Evolutionary conservation across 345 rosid species (phyloP), one percentile per base, ranked within the genome.

Genomic region (Salix viminalis): DNA sequence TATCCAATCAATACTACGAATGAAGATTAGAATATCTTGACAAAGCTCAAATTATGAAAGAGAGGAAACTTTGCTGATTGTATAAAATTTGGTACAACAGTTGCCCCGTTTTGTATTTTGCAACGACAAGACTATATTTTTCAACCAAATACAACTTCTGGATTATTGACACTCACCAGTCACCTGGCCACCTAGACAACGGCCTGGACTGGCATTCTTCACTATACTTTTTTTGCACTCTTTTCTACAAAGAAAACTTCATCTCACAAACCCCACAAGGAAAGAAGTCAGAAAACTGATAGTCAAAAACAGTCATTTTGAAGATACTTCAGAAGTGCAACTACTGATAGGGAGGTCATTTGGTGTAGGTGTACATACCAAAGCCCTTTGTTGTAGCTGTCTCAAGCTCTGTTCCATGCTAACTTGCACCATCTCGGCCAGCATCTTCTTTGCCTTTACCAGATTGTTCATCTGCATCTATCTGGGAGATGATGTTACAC

Each of bases 331-430:
- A 56, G 91, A 88, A 76, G 89, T 60, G 77, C 88, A 79, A 14
- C 61, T 87, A 69, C 82, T 60, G 69, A 88, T 83, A 78, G 96
- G 86, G 84, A 91, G 69, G 80, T 90, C 93, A 69, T 89, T 70
- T 13, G 96, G 89, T 1, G 93, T 70, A 6, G 96, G 90, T 2
- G 93, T 85, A 74, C 89, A 87, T 42, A 92, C 93, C 69, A 91
- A 84, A 76, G 99, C 99, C 83, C 99, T 90, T 85, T 84, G 91
- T 83, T 96, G 98, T 72, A 96, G 68, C 90, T 93, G 98, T 80
- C 94, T 90, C 87, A 96, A 84, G 84, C 97, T 96, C 84, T 93
- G 93, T 62, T 96, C 99, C 99, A 96, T 93, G 83, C 99, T 93
- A 41, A 93, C 97, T 80, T 96, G 97, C 42, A 96, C 98, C 99